Conservation (phyloP, 2,329 filamentous ascomycete species). For the Diplodia intermedia region DNA sequence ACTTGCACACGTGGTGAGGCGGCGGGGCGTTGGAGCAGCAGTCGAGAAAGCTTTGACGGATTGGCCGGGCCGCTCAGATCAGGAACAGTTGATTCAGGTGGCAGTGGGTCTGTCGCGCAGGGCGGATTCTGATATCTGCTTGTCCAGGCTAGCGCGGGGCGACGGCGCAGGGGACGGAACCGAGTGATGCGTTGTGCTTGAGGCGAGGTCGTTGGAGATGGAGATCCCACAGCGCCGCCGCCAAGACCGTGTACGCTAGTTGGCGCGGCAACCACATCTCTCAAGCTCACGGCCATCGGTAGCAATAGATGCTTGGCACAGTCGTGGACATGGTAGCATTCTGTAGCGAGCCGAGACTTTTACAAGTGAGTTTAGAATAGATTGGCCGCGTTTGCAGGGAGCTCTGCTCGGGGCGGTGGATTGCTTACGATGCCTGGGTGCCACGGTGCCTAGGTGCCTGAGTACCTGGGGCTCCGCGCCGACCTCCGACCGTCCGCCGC, state of each 20-base stretch:
- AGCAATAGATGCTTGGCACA: background rate
- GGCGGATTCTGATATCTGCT: slow-evolving; percentile 13
- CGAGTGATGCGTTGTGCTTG: slow-evolving; percentile 27
- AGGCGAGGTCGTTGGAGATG: slow-evolving; percentile 23
- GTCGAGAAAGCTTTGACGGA: slow-evolving; percentile 26
- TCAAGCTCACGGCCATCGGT: background rate
- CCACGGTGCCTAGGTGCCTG: background rate
- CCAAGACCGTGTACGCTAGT: slow-evolving; percentile 30
- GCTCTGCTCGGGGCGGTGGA: background rate
- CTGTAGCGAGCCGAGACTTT: no score
- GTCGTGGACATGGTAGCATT: no score
- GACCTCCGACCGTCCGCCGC: slow-evolving; percentile 21
- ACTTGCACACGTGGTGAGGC: background rate
- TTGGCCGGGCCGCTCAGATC: slow-evolving; percentile 25
- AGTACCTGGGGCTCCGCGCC: slow-evolving; percentile 12
- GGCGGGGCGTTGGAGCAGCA: slow-evolving; percentile 2
- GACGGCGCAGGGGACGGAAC: slow-evolving; percentile 25
- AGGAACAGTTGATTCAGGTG: slow-evolving; percentile 3
- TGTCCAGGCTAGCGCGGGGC: slow-evolving; percentile 24
- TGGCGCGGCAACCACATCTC: slow-evolving; percentile 26
- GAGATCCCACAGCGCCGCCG: background rate
- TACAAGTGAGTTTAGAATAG: no score
- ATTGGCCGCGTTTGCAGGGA: background rate
- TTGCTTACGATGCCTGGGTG: background rate
- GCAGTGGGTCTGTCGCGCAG: slow-evolving; percentile 20